These are phyloP conservation scores for Colletotrichum limetticola DNA, from an alignment of 2,329 filamentous ascomycete species.

Conservation along the genomic window DNA sequence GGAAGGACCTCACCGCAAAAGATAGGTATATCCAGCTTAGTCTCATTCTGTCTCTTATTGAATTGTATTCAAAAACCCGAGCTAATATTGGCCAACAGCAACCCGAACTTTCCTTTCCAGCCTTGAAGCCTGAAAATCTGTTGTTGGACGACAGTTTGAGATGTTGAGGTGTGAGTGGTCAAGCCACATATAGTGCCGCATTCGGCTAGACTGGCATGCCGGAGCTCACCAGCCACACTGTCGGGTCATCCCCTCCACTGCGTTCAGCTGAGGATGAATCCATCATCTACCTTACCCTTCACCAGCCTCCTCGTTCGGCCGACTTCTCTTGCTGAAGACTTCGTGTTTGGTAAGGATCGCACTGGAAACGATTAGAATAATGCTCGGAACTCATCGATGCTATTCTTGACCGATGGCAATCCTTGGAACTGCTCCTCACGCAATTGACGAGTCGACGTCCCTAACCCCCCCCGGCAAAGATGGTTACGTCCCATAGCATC, in stretches of 20 bases:
- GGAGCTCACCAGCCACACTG: neutral
- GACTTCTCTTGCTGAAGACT: too few species aligned
- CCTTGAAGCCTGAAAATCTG: too few species aligned
- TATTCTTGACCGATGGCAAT: neutral
- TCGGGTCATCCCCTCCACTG: neutral
- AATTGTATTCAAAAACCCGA: neutral
- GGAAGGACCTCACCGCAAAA: neutral
- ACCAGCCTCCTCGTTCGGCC: too few species aligned
- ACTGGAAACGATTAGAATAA: neutral
- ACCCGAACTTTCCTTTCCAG: too few species aligned
- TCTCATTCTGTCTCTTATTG: neutral
- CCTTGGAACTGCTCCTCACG: accelerated
- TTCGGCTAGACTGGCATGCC: neutral
- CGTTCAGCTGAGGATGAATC: neutral
- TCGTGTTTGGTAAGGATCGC: too few species aligned
- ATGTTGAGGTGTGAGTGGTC: neutral
- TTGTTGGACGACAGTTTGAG: neutral
- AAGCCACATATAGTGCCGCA: neutral
- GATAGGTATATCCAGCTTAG: too few species aligned
- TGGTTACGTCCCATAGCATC: neutral
- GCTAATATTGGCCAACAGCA: too few species aligned
- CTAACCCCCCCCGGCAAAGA: neutral
- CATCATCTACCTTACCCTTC: neutral
- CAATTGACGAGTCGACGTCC: neutral
- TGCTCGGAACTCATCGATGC: neutral